These are phyloP conservation scores for Aspergillus homomorphus DNA, from an alignment of 495 filamentous ascomycete species.

Conservation along the genomic window DNA sequence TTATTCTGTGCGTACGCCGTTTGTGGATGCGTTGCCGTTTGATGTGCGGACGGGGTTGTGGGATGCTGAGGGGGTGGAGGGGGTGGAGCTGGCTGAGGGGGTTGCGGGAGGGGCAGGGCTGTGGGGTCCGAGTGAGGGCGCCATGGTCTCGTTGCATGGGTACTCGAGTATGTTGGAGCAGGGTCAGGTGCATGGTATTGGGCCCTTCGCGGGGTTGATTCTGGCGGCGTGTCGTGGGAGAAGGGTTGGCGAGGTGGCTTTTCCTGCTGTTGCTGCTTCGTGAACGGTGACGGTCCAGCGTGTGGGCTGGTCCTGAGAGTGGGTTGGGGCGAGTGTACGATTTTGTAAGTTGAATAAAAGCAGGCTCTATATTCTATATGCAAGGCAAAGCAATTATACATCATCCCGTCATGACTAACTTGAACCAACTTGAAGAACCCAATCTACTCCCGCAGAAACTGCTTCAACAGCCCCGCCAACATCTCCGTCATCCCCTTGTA, in stretches of 20 bases:
- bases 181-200: conserved; percentile 21
- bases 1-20: conserved; percentile 38
- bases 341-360: no score
- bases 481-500: conserved; percentile 38
- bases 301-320: neutral
- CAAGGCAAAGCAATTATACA: neutral
- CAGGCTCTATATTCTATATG: neutral
- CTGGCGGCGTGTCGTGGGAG: conserved; percentile 28
- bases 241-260: conserved; percentile 12
- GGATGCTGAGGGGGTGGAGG: conserved; percentile 27
- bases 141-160: conserved; percentile 30
- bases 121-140: neutral
- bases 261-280: conserved; percentile 11
- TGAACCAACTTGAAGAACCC: no score
- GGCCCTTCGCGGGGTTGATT: conserved; percentile 25
- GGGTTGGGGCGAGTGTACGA: no score
- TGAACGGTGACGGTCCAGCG: no score
- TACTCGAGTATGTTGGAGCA: conserved; percentile 27
- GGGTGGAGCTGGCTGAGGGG: conserved; percentile 20
- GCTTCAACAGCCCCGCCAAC: conserved; percentile 30
- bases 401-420: neutral
- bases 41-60: conserved; percentile 37
- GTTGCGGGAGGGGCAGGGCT: neutral
- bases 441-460: conserved; percentile 19
- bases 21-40: conserved; percentile 35